Base-by-base conservation (phyloP, 1,139 yeast species). In the Saccharomyces hybrid region DNA sequence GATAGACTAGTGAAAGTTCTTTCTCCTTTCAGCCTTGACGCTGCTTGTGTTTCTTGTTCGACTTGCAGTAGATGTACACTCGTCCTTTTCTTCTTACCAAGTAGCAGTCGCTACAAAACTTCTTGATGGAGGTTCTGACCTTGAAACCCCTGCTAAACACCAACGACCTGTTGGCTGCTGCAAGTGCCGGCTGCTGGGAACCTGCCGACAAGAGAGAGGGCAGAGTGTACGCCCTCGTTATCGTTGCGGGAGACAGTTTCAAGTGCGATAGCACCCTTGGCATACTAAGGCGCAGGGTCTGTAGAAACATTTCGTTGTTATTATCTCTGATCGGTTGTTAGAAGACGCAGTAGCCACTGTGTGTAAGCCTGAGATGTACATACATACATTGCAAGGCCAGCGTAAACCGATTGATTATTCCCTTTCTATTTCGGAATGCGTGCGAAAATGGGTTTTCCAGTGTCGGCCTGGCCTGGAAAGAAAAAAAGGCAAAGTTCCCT, bases 1-100 rank as follows among this genome's bases (percentile, higher is more conserved):
- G 23, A 19, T 19, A 19, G 23, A 19, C 23, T 19, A 19, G 23
- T 19, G 23, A 19, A 19, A 19, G 23, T 19, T 19, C 23, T 19
- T 19, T 19, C 23, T 19, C 23, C 23, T 29, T 32, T 71, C 72
- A 91, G 61, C 97, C 97, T 74, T 91, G 98, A 74, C 97, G 88
- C 73, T 93, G 99, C 75, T 93, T 93, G 73, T 93, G 99, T 73
- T 89, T 89, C 59, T 91, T 90, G 71, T 90, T 89, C 49, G 93
- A 77, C 71, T 91, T 91, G 77, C 98, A 93, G 70, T 88, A 86
- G 44, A 91, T 96, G 63, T 88, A 90, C 25, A 90, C 95, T 67
- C 95, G 79, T 41, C 98, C 98, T 74, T 90, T 91, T 74, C 98
- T 84, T 73, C 95, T 86, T 14, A 93, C 97, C 74, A 88, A 58